Evolutionary conservation across 129 eudicot genomes (phyloP).

Genomic region (Oenanthe sinensis): DNA sequence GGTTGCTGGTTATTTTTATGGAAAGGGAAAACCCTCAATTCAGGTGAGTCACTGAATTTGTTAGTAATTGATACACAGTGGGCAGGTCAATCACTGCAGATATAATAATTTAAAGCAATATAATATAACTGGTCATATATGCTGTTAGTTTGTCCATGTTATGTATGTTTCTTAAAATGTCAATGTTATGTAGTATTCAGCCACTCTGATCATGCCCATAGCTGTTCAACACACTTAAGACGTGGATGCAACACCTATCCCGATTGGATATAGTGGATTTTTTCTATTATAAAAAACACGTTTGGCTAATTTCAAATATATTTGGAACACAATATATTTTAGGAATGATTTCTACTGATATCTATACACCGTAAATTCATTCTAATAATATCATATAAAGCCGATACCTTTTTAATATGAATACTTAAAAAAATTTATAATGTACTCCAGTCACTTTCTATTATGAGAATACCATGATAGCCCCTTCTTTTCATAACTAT

Average conservation of each 20-base stretch:
- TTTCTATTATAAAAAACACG: neutral
- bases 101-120: neutral
- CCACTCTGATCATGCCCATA: neutral
- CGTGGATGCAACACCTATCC: neutral
- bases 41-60: slow-evolving; percentile 38
- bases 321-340: no score
- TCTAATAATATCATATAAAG: neutral
- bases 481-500: neutral
- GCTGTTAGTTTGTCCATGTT: neutral
- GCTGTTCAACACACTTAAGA: neutral
- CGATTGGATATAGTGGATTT: neutral
- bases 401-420: neutral
- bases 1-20: slow-evolving; percentile 69
- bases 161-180: neutral
- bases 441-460: neutral
- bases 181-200: neutral
- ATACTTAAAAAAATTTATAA: neutral
- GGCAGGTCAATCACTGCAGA: neutral
- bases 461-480: neutral
- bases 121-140: neutral
- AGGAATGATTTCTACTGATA: no score
- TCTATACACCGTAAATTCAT: no score
- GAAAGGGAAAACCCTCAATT: slow-evolving; percentile 70
- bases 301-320: neutral
- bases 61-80: neutral